phyloP scores from a whole-genome alignment of 2,329 filamentous ascomycete genomes.

The Ciborinia camelliae region DNA sequence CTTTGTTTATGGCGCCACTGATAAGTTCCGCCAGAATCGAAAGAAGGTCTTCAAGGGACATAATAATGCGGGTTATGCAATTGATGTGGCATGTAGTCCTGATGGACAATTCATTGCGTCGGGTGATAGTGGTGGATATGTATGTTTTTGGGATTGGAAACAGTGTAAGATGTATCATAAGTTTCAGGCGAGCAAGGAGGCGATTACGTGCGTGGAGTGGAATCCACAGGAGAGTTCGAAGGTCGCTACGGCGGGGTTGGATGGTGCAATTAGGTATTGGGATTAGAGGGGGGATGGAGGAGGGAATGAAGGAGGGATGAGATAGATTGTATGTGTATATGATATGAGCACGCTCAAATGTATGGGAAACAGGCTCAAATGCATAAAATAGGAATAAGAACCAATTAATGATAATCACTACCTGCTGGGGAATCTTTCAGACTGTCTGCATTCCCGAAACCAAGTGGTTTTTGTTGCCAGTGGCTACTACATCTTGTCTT shows the following conservation, averaged over 20 bases:
- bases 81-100: slow-evolving; percentile 82
- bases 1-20: slow-evolving; percentile 87
- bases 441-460: too few species aligned
- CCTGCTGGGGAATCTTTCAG: too few species aligned
- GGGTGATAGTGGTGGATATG: slow-evolving; percentile 82
- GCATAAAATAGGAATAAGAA: too few species aligned
- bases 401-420: too few species aligned
- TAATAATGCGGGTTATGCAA: slow-evolving; percentile 90
- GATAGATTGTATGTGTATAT: too few species aligned
- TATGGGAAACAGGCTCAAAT: too few species aligned
- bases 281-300: slow-evolving; percentile 54
- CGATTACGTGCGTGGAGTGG: slow-evolving; percentile 87
- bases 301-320: background rate
- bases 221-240: slow-evolving; percentile 97
- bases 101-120: slow-evolving; percentile 88
- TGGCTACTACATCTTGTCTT: too few species aligned
- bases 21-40: slow-evolving; percentile 94
- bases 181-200: slow-evolving; percentile 76
- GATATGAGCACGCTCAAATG: too few species aligned
- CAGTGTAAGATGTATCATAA: slow-evolving; percentile 99
- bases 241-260: slow-evolving; percentile 83
- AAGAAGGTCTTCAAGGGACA: slow-evolving; percentile 97
- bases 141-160: slow-evolving; percentile 99
- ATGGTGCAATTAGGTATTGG: slow-evolving; percentile 89
- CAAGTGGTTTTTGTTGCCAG: too few species aligned